Conservation (phyloP, 2,329 filamentous ascomycete genomes). For the Diaporthe helianthi region DNA sequence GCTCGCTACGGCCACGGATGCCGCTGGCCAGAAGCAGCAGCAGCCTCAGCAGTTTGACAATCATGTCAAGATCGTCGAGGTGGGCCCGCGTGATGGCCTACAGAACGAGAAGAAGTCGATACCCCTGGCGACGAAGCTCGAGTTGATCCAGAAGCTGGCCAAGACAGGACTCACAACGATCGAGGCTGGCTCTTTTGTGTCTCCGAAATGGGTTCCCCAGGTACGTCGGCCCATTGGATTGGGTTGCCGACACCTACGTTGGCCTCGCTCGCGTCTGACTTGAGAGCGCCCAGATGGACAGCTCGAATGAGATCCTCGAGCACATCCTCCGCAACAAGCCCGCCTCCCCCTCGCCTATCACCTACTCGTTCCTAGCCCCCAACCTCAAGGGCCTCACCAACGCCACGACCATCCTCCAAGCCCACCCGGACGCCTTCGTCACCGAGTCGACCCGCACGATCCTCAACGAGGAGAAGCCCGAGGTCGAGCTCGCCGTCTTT, state of each 20-base stretch:
- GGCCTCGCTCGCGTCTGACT: neutral
- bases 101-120: constrained; percentile 83
- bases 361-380: constrained; percentile 82
- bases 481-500: constrained; percentile 79
- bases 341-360: constrained; percentile 62
- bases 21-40: constrained; percentile 32
- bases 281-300: constrained; percentile 68
- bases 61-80: constrained; percentile 74
- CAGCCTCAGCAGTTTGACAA: constrained; percentile 47
- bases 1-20: constrained; percentile 49
- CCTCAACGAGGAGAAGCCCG: constrained; percentile 47
- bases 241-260: neutral
- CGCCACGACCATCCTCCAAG: constrained; percentile 61
- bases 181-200: constrained; percentile 83
- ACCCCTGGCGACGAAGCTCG: constrained; percentile 75
- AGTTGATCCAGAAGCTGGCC: constrained; percentile 74
- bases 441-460: constrained; percentile 55
- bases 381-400: constrained; percentile 76
- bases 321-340: constrained; percentile 68
- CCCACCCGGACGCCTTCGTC: constrained; percentile 57
- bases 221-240: constrained; percentile 48
- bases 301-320: constrained; percentile 76
- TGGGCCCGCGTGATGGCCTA: constrained; percentile 84
- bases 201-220: constrained; percentile 86
- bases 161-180: constrained; percentile 75